Conservation (phyloP, 2,329 filamentous ascomycete species). For the Teratosphaeria gauchensis region DNA sequence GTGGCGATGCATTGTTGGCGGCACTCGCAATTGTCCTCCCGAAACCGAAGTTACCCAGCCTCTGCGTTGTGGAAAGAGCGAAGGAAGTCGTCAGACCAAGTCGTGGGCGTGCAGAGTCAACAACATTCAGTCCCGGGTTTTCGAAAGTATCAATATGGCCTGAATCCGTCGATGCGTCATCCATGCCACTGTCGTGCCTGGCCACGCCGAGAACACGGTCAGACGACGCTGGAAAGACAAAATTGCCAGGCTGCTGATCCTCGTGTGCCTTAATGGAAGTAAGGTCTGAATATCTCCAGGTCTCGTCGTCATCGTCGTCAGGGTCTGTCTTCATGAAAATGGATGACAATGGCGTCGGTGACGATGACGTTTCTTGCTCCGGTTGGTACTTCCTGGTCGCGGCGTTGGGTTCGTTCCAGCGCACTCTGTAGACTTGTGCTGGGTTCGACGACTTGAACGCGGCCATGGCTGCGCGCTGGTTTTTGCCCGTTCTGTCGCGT, state of each 20-base stretch:
- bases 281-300: neutral
- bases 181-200: neutral
- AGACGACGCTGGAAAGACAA: neutral
- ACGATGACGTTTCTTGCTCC: neutral
- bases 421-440: neutral
- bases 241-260: neutral
- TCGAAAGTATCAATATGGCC: neutral
- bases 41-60: neutral
- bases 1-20: neutral
- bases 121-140: neutral
- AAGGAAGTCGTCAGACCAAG: neutral
- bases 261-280: neutral
- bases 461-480: neutral
- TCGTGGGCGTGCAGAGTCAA: neutral
- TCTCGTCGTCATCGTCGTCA: neutral
- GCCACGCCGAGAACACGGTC: neutral
- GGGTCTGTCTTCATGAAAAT: neutral
- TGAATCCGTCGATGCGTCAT: neutral
- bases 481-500: neutral
- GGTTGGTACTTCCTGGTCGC: neutral
- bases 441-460: neutral
- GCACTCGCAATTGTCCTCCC: neutral
- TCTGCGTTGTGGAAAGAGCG: neutral
- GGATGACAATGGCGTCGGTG: neutral
- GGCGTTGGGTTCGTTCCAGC: neutral